Evolutionary conservation across 371 early-diverging fungal species (phyloP), one percentile per base, ranked within the genome.

Genomic region (Dinochytrium kinnereticum): DNA sequence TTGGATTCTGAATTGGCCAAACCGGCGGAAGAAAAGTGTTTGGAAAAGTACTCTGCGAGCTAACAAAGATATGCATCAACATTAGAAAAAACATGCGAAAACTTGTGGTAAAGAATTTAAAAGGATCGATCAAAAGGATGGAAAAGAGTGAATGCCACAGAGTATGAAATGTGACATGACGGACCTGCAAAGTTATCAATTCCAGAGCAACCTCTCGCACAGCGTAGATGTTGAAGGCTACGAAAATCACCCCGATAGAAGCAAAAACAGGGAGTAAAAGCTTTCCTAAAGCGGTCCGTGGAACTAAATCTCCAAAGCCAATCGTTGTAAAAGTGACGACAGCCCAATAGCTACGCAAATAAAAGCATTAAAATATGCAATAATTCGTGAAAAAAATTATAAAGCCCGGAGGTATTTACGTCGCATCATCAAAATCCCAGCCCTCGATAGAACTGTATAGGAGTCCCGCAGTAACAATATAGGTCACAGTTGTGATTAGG

Each of bases 251-350:
- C 2, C 84, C 84, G 36, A 72, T 39, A 15, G 69, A 50, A 1
- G 83, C 74, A 30, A 80, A 66, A 36, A 68, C 21, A 2, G 79
- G 80, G 7, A 86, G 59, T 1, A 80, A 21, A 3, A 74, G 1
- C 59, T 76, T 78, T 19, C 84, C 86, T 0, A 55, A 7, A 5
- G 59, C 19, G 30, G 80, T 82, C 59, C 55, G 34, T 1, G 86
- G 86, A 0, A 40, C 33, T 7, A 82, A 44, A 66, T 86, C 86
- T 10, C 86, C 86, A 72, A 86, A 86, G 0, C 86, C 84, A 53
- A 86, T 85, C 1, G 86, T 78, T 5, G 81, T 76, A 21, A 80
- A 66, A 1, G 84, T 81, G 17, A 74, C 70, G 31, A 82, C 67
- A 30, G 78, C 80, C 72, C 70, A 82, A 66, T 75, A 64, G 7